A percentile compares a stretch with the other conserved stretches of the same genome.
These are phyloP conservation scores for Aspergillus versicolor DNA, from an alignment of 2,329 filamentous ascomycete species.

Conservation along the genomic window DNA sequence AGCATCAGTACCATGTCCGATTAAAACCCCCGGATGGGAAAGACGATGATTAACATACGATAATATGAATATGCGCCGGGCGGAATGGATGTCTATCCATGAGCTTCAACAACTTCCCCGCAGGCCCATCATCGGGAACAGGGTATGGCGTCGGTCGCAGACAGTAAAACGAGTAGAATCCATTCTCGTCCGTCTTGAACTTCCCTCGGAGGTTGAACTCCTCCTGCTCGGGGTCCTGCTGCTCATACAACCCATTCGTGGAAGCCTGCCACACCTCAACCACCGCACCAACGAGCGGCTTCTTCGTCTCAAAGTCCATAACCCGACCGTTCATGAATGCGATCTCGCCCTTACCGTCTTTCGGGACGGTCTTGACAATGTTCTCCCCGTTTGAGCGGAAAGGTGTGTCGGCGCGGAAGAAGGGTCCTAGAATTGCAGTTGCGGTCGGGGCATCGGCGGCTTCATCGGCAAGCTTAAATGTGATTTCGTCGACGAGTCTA, in stretches of 20 bases:
- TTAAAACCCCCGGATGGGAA: neutral
- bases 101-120: constrained; percentile 57
- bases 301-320: constrained; percentile 58
- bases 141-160: constrained; percentile 60
- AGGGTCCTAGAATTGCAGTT: constrained; percentile 79
- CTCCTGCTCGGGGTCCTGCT: constrained; percentile 68
- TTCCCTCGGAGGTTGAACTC: constrained; percentile 74
- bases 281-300: constrained; percentile 63
- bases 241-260: constrained; percentile 70
- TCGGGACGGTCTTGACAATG: constrained; percentile 55
- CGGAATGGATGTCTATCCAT: constrained; percentile 62
- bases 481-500: constrained; percentile 75
- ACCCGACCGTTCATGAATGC: constrained; percentile 66
- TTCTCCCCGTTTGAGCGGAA: constrained; percentile 66
- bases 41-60: constrained; percentile 41
- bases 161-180: constrained; percentile 63
- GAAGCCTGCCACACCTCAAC: constrained; percentile 80
- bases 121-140: constrained; percentile 58
- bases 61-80: constrained; percentile 64
- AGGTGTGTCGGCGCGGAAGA: constrained; percentile 75
- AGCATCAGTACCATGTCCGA: neutral
- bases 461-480: constrained; percentile 61
- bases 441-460: constrained; percentile 61
- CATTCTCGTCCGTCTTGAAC: constrained; percentile 66
- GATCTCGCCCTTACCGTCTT: constrained; percentile 48